A percentile compares a stretch with the other conserved stretches of the same genome.
phyloP scores from a whole-genome alignment of 371 early-diverging fungal genomes.

The Nosema granulosis region DNA sequence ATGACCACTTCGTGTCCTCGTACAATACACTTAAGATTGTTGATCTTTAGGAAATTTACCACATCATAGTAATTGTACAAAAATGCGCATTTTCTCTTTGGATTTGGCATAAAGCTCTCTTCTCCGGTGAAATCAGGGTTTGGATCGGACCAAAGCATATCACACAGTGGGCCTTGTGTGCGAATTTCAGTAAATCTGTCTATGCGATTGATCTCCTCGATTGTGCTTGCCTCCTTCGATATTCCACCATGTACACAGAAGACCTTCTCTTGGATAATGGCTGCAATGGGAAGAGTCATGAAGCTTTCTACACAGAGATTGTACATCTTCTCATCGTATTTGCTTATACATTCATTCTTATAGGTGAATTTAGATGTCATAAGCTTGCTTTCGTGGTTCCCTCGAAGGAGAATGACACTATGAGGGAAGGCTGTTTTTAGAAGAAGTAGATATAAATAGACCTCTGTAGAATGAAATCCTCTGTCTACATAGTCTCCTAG shows the following conservation, averaged over 20 bases:
- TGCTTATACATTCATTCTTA: conserved; percentile 88
- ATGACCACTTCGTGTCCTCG: conserved; percentile 97
- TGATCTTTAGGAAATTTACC: conserved; percentile 87
- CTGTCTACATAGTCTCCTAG: conserved; percentile 92
- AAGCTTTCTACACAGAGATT: conserved; percentile 74
- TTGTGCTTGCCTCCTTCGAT: conserved; percentile 73
- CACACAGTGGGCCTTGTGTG: conserved; percentile 82
- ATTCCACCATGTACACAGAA: conserved; percentile 94
- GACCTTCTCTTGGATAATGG: conserved; percentile 80
- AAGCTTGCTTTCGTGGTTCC: conserved; percentile 93
- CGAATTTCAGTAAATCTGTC: conserved; percentile 78
- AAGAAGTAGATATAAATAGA: conserved; percentile 78
- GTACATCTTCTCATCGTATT: conserved; percentile 72
- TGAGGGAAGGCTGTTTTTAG: conserved; percentile 75
- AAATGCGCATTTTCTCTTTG: conserved; percentile 93
- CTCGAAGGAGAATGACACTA: conserved; percentile 76
- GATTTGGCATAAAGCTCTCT: conserved; percentile 92
- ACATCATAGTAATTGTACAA: conserved; percentile 92
- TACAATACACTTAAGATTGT: conserved; percentile 87
- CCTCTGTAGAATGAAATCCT: conserved; percentile 86
- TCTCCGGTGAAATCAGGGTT: conserved; percentile 67
- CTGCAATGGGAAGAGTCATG: conserved; percentile 82
- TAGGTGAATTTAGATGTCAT: conserved; percentile 96
- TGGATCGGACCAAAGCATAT: conserved; percentile 97
- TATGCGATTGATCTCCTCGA: conserved; percentile 89